Evolutionary conservation across 176 grass and related monocot genomes (phyloP).

Genomic region (Aegilops umbellulata): DNA sequence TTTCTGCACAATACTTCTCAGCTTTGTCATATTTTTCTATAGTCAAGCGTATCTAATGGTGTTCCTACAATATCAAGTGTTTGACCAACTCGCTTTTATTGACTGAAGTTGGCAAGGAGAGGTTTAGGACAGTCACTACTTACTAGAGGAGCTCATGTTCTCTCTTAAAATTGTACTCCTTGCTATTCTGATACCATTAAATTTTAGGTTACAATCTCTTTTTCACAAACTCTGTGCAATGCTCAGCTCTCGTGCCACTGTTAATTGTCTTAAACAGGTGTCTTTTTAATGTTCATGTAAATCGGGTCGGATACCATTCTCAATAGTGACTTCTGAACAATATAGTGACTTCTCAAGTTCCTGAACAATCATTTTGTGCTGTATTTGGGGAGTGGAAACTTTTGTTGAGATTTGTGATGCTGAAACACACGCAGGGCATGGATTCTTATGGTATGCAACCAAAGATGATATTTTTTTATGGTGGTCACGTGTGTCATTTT

Average conservation of each 20-base stretch:
- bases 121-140: constrained; percentile 90
- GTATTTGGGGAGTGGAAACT: background rate
- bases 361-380: background rate
- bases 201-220: background rate
- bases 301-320: background rate
- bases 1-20: background rate
- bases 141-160: constrained; percentile 87
- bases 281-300: background rate
- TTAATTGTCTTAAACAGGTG: background rate
- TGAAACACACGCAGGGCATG: background rate
- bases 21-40: background rate
- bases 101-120: constrained; percentile 84
- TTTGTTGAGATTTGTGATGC: background rate
- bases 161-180: background rate
- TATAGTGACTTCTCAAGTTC: background rate
- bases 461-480: too few relatives aligned
- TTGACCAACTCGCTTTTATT: constrained; percentile 2
- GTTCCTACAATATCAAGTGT: background rate
- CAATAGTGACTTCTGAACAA: background rate
- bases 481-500: too few relatives aligned
- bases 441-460: too few relatives aligned
- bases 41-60: background rate
- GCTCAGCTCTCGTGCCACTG: background rate
- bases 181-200: background rate
- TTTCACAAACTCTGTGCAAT: background rate